Percentiles rank a stretch among this genome's conserved stretches.
Evolutionary conservation across 495 filamentous ascomycete species (phyloP).

Genomic region (Cenococcum geophilum): DNA sequence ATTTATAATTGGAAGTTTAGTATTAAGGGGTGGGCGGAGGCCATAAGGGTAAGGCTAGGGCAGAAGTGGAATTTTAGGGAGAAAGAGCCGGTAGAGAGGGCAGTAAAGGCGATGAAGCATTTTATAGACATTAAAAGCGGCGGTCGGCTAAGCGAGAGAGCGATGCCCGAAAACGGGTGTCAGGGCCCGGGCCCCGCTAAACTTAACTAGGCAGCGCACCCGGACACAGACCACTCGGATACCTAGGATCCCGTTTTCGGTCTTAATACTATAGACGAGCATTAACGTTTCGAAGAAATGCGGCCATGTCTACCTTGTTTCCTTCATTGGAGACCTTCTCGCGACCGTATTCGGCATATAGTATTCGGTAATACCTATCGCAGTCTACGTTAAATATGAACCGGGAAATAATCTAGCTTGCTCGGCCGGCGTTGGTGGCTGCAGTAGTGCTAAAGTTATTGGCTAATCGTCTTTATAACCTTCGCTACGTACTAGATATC

Average conservation of each 20-base stretch:
- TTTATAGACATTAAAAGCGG: too few relatives aligned
- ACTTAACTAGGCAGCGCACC: too few relatives aligned
- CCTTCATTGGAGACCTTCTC: conserved; percentile 67
- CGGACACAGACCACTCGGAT: conserved; percentile 86
- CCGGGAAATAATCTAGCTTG: conserved; percentile 67
- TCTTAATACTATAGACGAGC: conserved; percentile 78
- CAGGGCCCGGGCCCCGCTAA: too few relatives aligned
- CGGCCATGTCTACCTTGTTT: conserved; percentile 83
- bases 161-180: too few relatives aligned
- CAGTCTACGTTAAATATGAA: conserved; percentile 74
- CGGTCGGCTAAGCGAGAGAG: too few relatives aligned
- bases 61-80: too few relatives aligned
- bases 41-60: too few relatives aligned
- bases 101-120: too few relatives aligned
- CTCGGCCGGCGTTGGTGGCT: conserved; percentile 54
- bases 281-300: conserved; percentile 79
- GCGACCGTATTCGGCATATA: conserved; percentile 63
- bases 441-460: conserved; percentile 68
- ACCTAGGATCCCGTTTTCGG: conserved; percentile 78
- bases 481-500: conserved; percentile 90
- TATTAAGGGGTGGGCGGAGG: too few relatives aligned
- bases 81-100: too few relatives aligned
- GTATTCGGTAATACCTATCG: conserved; percentile 54
- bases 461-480: conserved; percentile 76
- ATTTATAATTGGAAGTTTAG: too few relatives aligned